A percentile compares a stretch with the other conserved stretches of the same genome.
Conservation (phyloP, 257 asterid genomes). For the Solanum chmielewskii region DNA sequence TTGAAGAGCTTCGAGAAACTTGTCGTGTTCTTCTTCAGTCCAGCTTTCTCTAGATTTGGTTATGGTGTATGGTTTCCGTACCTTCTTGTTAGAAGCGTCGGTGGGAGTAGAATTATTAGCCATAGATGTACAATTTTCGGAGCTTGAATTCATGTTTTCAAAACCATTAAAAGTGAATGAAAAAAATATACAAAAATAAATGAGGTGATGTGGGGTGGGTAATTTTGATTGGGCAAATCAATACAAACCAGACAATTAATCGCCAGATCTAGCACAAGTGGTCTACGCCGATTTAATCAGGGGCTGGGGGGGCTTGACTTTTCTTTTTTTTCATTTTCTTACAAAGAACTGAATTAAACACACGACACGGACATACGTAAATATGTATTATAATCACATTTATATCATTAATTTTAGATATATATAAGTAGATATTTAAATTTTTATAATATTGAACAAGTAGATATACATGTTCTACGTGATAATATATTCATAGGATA, state of each 20-base stretch:
- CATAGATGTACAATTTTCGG: constrained; percentile 29
- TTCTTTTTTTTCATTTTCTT: no score
- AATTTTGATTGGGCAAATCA: neutral
- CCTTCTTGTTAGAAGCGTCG: constrained; percentile 51
- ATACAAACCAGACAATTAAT: constrained; percentile 20
- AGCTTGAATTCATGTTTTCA: constrained; percentile 27
- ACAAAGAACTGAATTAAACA: no score
- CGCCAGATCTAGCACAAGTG: neutral
- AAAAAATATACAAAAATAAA: neutral
- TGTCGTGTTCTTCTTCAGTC: constrained; percentile 90
- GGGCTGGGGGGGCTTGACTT: neutral
- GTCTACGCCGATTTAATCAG: constrained; percentile 1
- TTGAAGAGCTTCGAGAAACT: constrained; percentile 86
- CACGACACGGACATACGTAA: no score
- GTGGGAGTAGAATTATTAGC: constrained; percentile 1
- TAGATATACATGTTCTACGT: rapidly evolving
- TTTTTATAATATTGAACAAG: no score
- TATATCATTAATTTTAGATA: no score
- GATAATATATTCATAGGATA: no score
- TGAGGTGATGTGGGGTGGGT: neutral
- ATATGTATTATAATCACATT: no score
- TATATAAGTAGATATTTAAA: no score
- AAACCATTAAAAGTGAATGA: neutral
- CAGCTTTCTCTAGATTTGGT: constrained; percentile 89
- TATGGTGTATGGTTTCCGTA: constrained; percentile 78